These are phyloP conservation scores for Uncinocarpus reesii DNA, from an alignment of 2,329 filamentous ascomycete species.

Conservation along the genomic window DNA sequence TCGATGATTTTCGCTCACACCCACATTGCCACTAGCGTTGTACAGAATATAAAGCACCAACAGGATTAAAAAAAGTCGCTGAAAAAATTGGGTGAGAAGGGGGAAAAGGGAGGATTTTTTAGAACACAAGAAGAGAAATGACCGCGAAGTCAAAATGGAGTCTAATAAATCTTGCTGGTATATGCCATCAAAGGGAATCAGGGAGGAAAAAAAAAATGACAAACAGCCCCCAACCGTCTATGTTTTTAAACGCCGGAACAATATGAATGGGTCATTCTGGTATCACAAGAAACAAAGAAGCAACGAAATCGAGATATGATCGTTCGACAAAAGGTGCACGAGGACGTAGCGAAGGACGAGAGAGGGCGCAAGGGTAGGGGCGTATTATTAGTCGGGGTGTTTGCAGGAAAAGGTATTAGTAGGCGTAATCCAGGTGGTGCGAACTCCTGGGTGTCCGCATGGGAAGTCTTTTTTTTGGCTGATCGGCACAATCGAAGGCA, in stretches of 20 bases:
- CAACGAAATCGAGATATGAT: conserved; percentile 5
- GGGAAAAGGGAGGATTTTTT: not conserved
- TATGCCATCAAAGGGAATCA: conserved; percentile 7
- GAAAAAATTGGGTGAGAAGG: conserved; percentile 6
- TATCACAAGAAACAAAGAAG: conserved; percentile 8
- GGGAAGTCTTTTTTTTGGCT: not conserved
- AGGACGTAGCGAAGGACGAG: not conserved
- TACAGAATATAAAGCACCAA: conserved; percentile 9
- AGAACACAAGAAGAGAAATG: conserved; percentile 5
- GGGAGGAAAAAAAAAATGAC: not conserved
- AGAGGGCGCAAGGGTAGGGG: not conserved
- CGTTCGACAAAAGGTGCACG: not conserved
- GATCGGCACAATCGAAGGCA: not conserved
- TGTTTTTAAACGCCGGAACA: conserved; percentile 11
- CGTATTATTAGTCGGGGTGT: not conserved
- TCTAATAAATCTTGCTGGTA: conserved; percentile 9
- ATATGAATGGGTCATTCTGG: conserved; percentile 9
- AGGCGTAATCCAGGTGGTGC: conserved; percentile 7
- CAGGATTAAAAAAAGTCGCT: conserved; percentile 12
- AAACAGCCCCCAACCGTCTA: conserved; percentile 7
- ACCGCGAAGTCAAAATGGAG: conserved; percentile 7
- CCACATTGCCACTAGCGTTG: conserved; percentile 8
- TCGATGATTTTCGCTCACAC: conserved; percentile 9
- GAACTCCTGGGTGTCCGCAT: conserved; percentile 1
- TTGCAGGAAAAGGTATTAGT: conserved; percentile 1